Base-by-base conservation (phyloP, 2,329 filamentous ascomycete genomes). In the Fusarium transvaalense region DNA sequence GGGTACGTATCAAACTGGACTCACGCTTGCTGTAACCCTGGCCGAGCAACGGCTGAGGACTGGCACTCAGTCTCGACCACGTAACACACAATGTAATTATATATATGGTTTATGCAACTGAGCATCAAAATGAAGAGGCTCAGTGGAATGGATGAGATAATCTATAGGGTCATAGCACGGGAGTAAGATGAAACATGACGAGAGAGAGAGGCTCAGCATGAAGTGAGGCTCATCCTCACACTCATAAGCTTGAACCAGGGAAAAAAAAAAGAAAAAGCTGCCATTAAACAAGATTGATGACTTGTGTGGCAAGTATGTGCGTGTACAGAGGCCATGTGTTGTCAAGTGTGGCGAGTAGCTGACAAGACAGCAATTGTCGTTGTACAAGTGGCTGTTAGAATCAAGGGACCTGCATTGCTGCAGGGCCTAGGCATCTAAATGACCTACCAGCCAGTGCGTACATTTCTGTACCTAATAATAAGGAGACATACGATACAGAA, bases 401-500 rank as follows among this genome's bases (percentile, higher is more conserved):
- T 25, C 25, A 29, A 45, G 25, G 42, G 37, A 62, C 43, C 54
- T 65, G 39, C 61, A 46, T 50, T 56, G 25, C 50, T 61, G 35
- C 50, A 48, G 19, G 56, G 48, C 27, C 47, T 15, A 39, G 47
- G 47, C 14, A 27, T 38, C 25, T 21, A 21, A 34, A 32, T 48
- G 25, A 17, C 39, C 14, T 25, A 42, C 23, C 15, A 25, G 8
- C 14, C 21, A 23, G 39, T 42, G n/a, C 14, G 13, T 42, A 25
- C 23, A n/a, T 25, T 10, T 17, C 14, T 17, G 32, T 19, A 37
- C 32, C 46, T 51, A 45, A 19, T 50, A 35, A 42, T 63, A 53
- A 38, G 37, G 64, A 54, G 52, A 54, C 39, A 66, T 54, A 45
- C 47, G 52, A 64, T 54, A 46, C 62, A 64, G 48, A 68, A 66